Evolutionary conservation across 2,329 filamentous ascomycete genomes (phyloP).

Genomic region (Hymenoscyphus fructigenus): DNA sequence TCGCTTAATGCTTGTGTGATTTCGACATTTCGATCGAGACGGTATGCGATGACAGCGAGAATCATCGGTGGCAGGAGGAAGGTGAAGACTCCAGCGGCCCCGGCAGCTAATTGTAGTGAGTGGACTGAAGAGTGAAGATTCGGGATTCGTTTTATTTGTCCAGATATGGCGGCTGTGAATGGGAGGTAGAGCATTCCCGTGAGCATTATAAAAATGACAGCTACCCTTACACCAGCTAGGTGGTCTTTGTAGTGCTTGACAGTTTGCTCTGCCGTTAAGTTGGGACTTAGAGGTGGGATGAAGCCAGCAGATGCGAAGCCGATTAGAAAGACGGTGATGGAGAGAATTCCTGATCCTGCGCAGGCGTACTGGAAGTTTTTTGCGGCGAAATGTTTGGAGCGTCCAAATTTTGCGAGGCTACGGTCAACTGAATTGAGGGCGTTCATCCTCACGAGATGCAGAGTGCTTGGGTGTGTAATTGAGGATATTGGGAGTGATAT

Average conservation of each 20-base stretch:
- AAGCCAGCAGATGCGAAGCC: not conserved
- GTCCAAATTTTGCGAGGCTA: not conserved
- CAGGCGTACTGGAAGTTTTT: not conserved
- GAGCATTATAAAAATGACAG: not conserved
- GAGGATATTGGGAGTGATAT: not conserved
- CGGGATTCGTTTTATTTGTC: not conserved
- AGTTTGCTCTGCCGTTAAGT: not conserved
- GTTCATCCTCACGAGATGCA: not conserved
- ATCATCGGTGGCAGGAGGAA: not conserved
- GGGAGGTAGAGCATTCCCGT: not conserved
- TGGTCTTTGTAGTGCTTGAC: not conserved
- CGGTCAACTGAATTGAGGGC: not conserved
- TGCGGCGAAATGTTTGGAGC: not conserved
- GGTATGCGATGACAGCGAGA: not conserved
- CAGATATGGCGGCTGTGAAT: not conserved
- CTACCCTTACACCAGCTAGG: not conserved
- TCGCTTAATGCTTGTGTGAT: not conserved
- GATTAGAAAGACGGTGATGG: not conserved
- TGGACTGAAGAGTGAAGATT: not conserved
- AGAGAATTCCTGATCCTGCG: not conserved
- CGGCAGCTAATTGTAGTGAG: not conserved
- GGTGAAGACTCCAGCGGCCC: not conserved
- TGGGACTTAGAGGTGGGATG: not conserved
- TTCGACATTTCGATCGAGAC: not conserved
- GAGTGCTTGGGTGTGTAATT: not conserved